Percentiles rank a stretch among this genome's conserved stretches.
phyloP scores from a whole-genome alignment of 2,329 filamentous ascomycete species.

The Ophiosphaerella narmari region DNA sequence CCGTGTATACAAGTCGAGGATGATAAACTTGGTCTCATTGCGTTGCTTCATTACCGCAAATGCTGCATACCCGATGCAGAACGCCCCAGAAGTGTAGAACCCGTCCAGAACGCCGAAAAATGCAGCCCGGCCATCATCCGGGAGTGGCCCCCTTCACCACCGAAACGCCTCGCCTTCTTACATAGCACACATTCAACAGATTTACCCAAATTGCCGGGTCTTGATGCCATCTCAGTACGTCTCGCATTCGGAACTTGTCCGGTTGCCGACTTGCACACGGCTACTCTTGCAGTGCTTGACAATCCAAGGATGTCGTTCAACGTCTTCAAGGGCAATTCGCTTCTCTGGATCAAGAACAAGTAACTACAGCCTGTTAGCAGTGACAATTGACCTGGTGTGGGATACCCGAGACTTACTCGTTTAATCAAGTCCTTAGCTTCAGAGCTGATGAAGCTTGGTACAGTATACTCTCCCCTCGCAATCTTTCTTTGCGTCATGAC shows the following conservation, averaged over 20 bases:
- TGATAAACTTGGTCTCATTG: constrained; percentile 6
- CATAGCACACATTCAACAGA: constrained; percentile 18
- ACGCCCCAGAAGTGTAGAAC: constrained; percentile 2
- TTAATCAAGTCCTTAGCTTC: constrained; percentile 94
- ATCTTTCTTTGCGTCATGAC: constrained; percentile 94
- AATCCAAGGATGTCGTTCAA: constrained; percentile 93
- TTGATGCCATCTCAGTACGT: constrained; percentile 14
- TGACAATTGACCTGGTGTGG: background rate
- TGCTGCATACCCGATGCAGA: constrained; percentile 6
- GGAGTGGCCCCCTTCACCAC: background rate
- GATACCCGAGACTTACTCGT: constrained; percentile 64
- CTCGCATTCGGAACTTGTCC: constrained; percentile 33
- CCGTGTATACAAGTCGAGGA: constrained; percentile 1
- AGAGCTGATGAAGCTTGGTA: constrained; percentile 85
- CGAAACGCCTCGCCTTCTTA: constrained; percentile 19
- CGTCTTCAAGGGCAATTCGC: constrained; percentile 84
- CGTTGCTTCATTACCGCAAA: constrained; percentile 20
- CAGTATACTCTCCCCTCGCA: constrained; percentile 84
- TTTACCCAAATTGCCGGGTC: constrained; percentile 2
- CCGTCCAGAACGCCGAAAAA: constrained; percentile 10
- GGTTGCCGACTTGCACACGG: constrained; percentile 9
- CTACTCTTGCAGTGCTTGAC: constrained; percentile 79
- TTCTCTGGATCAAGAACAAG: constrained; percentile 94
- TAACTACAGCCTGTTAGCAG: constrained; percentile 44
- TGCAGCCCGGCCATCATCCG: no score